Base-by-base conservation (phyloP, 1,139 yeast genomes). In the Kurtzmaniella quercitrusa region DNA sequence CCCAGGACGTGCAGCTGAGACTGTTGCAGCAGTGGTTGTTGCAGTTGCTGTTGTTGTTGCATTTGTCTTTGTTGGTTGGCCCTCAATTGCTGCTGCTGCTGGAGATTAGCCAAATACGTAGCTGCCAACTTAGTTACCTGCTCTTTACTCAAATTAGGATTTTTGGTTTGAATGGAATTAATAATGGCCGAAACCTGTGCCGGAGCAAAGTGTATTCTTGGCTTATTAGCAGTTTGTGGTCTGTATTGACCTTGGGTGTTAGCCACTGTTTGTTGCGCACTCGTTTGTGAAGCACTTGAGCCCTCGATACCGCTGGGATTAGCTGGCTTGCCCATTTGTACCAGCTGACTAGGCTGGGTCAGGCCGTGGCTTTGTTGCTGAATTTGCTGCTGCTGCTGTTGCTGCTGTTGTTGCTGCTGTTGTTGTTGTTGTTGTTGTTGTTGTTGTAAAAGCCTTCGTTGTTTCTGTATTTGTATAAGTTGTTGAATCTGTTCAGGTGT, bases 111-210 rank as follows among this genome's bases (percentile, higher is more conserved):
- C 46, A 84, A 65, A 54, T 83, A 84, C 26, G 82, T 78, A 6
- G 86, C 87, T 0, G 91, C 91, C 47, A 82, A 65, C 51, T 81
- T 79, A 0, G 88, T 81, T 2, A 84, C 89, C 52, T 84, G 88
- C 45, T 82, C 87, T 47, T 82, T 81, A 2, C 84, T 70, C 55
- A 83, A 66, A 22, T 74, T 75, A 1, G 94, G 94, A 54, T 85
- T 78, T 54, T 83, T 84, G 16, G 76, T 69, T 51, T 82, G 86
- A 43, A 84, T 82, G 42, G 84, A 83, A 48, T 76, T 80, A 45
- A 85, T 79, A 40, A 85, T 74, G 2, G 86, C 84, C 6, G 87
- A 76, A 2, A 84, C 84, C 54, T 84, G 91, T 1, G 82, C 79
- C 17, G 82, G 74, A 1, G 83, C 75, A 58, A 78, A 67, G 50